A percentile compares a stretch with the other conserved stretches of the same genome.
These are phyloP conservation scores for Xylaria multiplex DNA, from an alignment of 2,329 filamentous ascomycete genomes.

Conservation along the genomic window DNA sequence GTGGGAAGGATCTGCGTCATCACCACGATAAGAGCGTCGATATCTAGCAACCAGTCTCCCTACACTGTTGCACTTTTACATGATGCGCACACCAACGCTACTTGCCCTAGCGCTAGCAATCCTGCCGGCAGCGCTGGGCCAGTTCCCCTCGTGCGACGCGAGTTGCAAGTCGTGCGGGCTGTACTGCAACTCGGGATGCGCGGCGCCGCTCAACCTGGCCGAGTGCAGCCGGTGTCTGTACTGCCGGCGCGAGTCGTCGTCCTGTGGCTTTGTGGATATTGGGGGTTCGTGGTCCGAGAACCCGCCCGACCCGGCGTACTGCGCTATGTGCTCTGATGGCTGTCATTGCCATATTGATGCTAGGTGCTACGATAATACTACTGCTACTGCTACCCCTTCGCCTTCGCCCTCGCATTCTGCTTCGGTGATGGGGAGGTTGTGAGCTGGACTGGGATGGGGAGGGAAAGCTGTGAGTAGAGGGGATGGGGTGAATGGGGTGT, in stretches of 20 bases:
- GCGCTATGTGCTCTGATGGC: slow-evolving; percentile 34
- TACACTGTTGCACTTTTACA: slow-evolving; percentile 12
- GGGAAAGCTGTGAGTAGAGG: not conserved
- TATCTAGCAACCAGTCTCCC: too few species aligned
- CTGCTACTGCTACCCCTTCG: slow-evolving; percentile 11
- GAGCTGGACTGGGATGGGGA: not conserved
- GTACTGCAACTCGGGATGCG: slow-evolving; percentile 42
- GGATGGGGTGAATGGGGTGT: too few species aligned
- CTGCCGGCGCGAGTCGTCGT: slow-evolving; percentile 44
- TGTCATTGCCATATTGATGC: slow-evolving; percentile 40
- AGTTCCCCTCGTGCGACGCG: slow-evolving; percentile 29
- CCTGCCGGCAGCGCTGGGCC: slow-evolving; percentile 7
- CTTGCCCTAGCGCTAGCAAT: slow-evolving; percentile 21
- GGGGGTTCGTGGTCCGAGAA: slow-evolving; percentile 13
- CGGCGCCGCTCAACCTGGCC: slow-evolving; percentile 30
- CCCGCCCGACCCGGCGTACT: slow-evolving; percentile 37
- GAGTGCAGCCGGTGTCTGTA: slow-evolving; percentile 41
- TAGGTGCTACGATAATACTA: slow-evolving; percentile 31
- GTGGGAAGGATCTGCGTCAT: not conserved
- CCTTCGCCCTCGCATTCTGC: slow-evolving; percentile 1
- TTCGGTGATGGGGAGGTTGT: not conserved
- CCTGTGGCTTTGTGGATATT: slow-evolving; percentile 36
- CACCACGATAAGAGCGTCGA: too few species aligned
- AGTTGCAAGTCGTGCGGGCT: slow-evolving; percentile 38
- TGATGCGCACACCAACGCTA: slow-evolving; percentile 22